These are phyloP conservation scores for Lachnellula willkommii DNA, from an alignment of 2,329 filamentous ascomycete species.

Conservation along the genomic window DNA sequence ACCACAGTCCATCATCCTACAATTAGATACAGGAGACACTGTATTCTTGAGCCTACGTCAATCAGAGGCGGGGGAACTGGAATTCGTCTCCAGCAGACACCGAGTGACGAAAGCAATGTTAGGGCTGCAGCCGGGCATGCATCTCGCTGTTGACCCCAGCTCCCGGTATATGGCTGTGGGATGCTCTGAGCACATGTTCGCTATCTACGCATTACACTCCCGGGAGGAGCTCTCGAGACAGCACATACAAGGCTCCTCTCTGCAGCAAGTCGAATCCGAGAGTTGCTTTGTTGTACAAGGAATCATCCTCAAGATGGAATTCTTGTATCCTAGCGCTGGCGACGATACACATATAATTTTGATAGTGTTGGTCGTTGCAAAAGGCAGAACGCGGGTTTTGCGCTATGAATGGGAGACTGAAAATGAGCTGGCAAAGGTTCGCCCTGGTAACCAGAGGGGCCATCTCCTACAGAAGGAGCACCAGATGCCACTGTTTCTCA, in stretches of 20 bases:
- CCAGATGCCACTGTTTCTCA: slow-evolving; percentile 61
- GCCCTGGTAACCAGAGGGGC: slow-evolving; percentile 44
- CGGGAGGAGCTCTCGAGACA: slow-evolving; percentile 46
- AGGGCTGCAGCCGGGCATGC: slow-evolving; percentile 51
- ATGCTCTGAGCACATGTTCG: slow-evolving; percentile 63
- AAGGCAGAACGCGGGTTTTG: slow-evolving; percentile 47
- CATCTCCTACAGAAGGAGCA: slow-evolving; percentile 46
- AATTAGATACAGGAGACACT: slow-evolving; percentile 66
- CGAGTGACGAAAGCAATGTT: slow-evolving; percentile 48
- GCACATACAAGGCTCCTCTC: slow-evolving; percentile 39
- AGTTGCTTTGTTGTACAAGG: slow-evolving; percentile 48
- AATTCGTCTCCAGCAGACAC: slow-evolving; percentile 49
- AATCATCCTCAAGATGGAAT: slow-evolving; percentile 80
- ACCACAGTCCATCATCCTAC: slow-evolving; percentile 75
- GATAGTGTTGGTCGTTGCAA: slow-evolving; percentile 54
- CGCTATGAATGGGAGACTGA: slow-evolving; percentile 57
- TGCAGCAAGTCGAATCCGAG: slow-evolving; percentile 53
- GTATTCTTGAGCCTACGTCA: slow-evolving; percentile 68
- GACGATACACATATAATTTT: slow-evolving; percentile 71
- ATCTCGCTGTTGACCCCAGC: slow-evolving; percentile 72
- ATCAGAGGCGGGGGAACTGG: slow-evolving; percentile 36
- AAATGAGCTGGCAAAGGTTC: slow-evolving; percentile 42
- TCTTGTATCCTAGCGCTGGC: slow-evolving; percentile 64
- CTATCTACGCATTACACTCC: slow-evolving; percentile 64
- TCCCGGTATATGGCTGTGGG: slow-evolving; percentile 64